phyloP scores from a whole-genome alignment of 495 filamentous ascomycete species.

The Penicillium longicatenatum region DNA sequence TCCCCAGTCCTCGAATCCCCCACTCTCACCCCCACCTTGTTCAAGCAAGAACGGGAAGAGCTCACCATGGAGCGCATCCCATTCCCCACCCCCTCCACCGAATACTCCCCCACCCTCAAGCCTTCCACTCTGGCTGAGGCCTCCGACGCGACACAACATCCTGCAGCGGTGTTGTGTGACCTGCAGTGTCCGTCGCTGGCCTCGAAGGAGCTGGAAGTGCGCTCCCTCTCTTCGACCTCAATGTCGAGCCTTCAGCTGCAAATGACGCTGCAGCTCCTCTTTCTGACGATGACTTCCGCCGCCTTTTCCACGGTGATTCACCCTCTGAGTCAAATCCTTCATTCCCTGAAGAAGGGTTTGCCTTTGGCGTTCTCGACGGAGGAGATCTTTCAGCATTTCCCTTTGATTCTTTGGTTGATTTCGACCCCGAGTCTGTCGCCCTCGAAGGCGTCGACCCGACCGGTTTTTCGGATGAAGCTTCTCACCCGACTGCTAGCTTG shows the following conservation, averaged over 20 bases:
- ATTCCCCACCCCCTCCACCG: slow-evolving; percentile 50
- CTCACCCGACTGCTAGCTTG: slow-evolving; percentile 66
- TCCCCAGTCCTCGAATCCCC: slow-evolving; percentile 43
- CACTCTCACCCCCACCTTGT: slow-evolving; percentile 49
- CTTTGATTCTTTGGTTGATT: slow-evolving; percentile 84
- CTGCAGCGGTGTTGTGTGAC: slow-evolving; percentile 99
- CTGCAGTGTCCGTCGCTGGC: slow-evolving; percentile 96
- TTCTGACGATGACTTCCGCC: slow-evolving; percentile 67
- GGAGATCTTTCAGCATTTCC: slow-evolving; percentile 64
- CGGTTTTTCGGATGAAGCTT: slow-evolving; percentile 58
- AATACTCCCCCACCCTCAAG: slow-evolving; percentile 52
- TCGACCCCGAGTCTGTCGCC: slow-evolving; percentile 63
- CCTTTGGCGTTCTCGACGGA: slow-evolving; percentile 63
- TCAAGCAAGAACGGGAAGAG: slow-evolving; percentile 60
- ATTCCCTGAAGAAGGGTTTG: slow-evolving; percentile 74
- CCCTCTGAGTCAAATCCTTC: slow-evolving; percentile 71
- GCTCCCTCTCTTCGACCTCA: slow-evolving; percentile 57
- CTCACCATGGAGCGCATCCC: slow-evolving; percentile 50
- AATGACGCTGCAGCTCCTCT: slow-evolving; percentile 56
- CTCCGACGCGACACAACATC: slow-evolving; percentile 98
- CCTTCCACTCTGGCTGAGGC: slow-evolving; percentile 63
- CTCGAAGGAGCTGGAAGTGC: slow-evolving; percentile 58
- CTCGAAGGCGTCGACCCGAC: slow-evolving; percentile 50
- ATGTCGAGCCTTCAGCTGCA: slow-evolving; percentile 44
- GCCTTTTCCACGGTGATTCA: slow-evolving; percentile 69